Conservation (phyloP, 768 basidiomycete species). For the Lactarius deliciosus region DNA sequence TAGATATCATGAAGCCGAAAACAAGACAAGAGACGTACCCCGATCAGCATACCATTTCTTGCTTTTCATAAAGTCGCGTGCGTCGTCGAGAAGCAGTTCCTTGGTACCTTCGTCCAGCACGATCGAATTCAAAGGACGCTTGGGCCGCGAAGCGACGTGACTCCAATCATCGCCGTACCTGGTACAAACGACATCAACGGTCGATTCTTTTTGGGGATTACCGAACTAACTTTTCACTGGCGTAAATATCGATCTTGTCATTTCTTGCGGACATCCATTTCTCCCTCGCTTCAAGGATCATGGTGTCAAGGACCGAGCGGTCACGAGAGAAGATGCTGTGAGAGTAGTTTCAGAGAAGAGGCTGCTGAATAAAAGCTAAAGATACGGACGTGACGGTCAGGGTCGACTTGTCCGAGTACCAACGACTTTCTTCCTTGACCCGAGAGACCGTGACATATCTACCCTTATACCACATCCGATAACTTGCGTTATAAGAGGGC, state of each 20-base stretch:
- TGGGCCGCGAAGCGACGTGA: constrained; percentile 55
- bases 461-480: constrained; percentile 50
- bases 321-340: constrained; percentile 22
- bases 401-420: constrained; percentile 40
- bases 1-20: background rate
- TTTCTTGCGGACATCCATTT: constrained; percentile 17
- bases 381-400: constrained; percentile 45
- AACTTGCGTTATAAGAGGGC: constrained; percentile 42
- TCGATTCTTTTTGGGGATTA: background rate
- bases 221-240: constrained; percentile 43
- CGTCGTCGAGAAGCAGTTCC: constrained; percentile 65
- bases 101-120: constrained; percentile 69
- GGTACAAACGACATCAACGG: constrained; percentile 2
- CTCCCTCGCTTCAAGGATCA: constrained; percentile 26
- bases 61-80: constrained; percentile 64
- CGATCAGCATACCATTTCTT: constrained; percentile 72
- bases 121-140: constrained; percentile 65
- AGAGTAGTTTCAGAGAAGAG: constrained; percentile 12
- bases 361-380: background rate
- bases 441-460: constrained; percentile 38
- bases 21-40: constrained; percentile 38
- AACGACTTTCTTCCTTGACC: constrained; percentile 37
- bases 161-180: constrained; percentile 46
- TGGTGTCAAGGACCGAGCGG: constrained; percentile 26
- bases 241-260: constrained; percentile 42